Evolutionary conservation across 2,329 filamentous ascomycete genomes (phyloP), one percentile per base, ranked within the genome.

Genomic region (Scopulariopsis brevicaulis): DNA sequence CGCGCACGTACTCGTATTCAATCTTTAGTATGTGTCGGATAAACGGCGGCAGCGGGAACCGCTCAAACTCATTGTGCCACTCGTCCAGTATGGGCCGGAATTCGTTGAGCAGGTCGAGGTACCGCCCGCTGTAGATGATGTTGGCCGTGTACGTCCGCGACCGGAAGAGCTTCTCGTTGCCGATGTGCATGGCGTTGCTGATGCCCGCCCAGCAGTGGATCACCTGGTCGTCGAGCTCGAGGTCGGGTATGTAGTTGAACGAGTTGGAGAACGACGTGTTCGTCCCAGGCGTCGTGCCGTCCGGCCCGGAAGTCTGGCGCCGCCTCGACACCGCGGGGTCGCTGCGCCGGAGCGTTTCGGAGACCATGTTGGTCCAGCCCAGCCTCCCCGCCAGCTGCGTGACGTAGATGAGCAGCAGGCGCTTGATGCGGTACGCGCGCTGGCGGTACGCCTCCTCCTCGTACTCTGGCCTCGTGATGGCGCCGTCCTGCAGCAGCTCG

Each of bases 151-250:
- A 87, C 62, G 93, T 86, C 59, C 90, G 86, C 18, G 90, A 95
- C 32, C 86, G 83, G 71, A 97, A 99, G 4, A 99, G 78, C 63
- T 87, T 84, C 66, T 95, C 85, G 66, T 97, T 97, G 56, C 90
- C 91, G 63, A 87, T 79, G 65, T 96, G 88, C 87, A 97, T 96
- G 61, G 93, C 84, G 64, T 90, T 88, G 62, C 91, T 96, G 65
- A 99, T 91, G 35, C 90, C 89, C 5, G 92, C 86, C 94, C 94
- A 99, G 69, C 91, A 95, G 70, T 96, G 88, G 57, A 86, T 86
- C 61, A 86, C 84, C 67, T 85, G 83, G 62, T 86, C 83, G 65
- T 86, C 83, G 4, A 86, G 74, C 65, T 86, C 83, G 20, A 86
- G 71, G 63, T 86, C 81, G 1, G 83, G 83, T 8, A 86, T 83